Evolutionary conservation across 257 asterid species (phyloP).

Genomic region (Lithospermum erythrorhizon): DNA sequence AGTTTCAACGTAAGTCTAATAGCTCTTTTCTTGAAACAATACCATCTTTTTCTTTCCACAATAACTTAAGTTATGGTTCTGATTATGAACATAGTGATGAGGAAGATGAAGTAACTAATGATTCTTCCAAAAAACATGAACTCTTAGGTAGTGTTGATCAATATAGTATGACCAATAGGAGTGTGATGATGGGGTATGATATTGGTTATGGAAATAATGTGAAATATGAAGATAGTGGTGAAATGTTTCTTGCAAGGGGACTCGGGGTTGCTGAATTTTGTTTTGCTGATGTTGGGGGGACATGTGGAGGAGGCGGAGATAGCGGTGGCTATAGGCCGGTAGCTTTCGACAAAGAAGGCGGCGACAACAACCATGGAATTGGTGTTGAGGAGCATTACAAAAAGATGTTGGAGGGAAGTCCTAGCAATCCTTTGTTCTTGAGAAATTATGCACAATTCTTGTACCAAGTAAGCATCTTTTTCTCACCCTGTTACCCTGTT

Average conservation of each 20-base stretch:
- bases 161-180: constrained; percentile 12
- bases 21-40: constrained; percentile 35
- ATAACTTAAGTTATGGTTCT: constrained; percentile 10
- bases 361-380: constrained; percentile 29
- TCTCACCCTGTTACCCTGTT: background rate
- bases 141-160: background rate
- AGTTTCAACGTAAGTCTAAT: constrained; percentile 19
- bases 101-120: constrained; percentile 19
- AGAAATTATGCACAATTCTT: constrained; percentile 82
- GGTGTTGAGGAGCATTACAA: constrained; percentile 54
- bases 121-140: background rate
- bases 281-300: constrained; percentile 23
- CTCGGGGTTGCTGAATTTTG: constrained; percentile 35
- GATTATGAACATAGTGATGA: constrained; percentile 29
- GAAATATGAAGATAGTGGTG: constrained; percentile 30
- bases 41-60: constrained; percentile 37
- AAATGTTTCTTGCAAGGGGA: constrained; percentile 65
- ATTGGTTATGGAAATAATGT: constrained; percentile 13
- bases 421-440: constrained; percentile 53
- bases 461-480: constrained; percentile 35
- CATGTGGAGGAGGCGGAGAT: constrained; percentile 25
- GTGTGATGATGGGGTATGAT: constrained; percentile 4
- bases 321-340: constrained; percentile 40
- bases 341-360: constrained; percentile 38
- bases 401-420: constrained; percentile 52